A percentile compares a stretch with the other conserved stretches of the same genome.
phyloP scores from a whole-genome alignment of 179 eudicot species.

The Drosera spatulata region DNA sequence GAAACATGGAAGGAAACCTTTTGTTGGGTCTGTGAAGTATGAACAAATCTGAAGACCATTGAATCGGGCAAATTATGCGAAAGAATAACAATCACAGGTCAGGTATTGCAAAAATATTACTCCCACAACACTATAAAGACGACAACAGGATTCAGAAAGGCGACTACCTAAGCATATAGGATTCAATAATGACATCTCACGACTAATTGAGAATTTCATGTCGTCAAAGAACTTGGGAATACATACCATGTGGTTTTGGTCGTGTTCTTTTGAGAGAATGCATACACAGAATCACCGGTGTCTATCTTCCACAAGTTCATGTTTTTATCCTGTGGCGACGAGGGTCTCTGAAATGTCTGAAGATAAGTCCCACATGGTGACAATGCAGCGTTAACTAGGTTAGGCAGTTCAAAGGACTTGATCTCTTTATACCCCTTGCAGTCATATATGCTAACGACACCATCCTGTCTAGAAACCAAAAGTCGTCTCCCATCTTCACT shows the following conservation, averaged over 20 bases:
- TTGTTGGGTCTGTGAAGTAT: too few relatives aligned
- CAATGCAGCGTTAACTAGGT: constrained; percentile 45
- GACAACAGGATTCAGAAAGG: too few relatives aligned
- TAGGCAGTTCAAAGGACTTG: constrained; percentile 48
- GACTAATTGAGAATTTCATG: background rate
- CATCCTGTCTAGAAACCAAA: constrained; percentile 57
- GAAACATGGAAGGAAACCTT: background rate
- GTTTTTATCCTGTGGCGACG: constrained; percentile 70
- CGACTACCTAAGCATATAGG: too few relatives aligned
- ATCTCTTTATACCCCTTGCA: constrained; percentile 51
- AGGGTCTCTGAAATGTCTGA: constrained; percentile 78
- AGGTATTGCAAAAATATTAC: too few relatives aligned
- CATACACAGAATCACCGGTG: constrained; percentile 58
- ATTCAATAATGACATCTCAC: background rate
- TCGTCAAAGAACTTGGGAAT: background rate
- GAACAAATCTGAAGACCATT: too few relatives aligned
- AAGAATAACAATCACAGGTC: too few relatives aligned
- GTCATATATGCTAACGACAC: constrained; percentile 43
- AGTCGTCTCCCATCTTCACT: constrained; percentile 78
- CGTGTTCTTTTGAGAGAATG: constrained; percentile 62
- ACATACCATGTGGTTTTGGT: constrained; percentile 73
- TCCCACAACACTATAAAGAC: too few relatives aligned
- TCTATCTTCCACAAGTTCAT: constrained; percentile 61
- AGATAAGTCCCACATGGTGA: constrained; percentile 81
- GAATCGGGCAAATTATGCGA: too few relatives aligned